phyloP scores from a whole-genome alignment of 2,329 filamentous ascomycete species.

The Colletotrichum abscissum region DNA sequence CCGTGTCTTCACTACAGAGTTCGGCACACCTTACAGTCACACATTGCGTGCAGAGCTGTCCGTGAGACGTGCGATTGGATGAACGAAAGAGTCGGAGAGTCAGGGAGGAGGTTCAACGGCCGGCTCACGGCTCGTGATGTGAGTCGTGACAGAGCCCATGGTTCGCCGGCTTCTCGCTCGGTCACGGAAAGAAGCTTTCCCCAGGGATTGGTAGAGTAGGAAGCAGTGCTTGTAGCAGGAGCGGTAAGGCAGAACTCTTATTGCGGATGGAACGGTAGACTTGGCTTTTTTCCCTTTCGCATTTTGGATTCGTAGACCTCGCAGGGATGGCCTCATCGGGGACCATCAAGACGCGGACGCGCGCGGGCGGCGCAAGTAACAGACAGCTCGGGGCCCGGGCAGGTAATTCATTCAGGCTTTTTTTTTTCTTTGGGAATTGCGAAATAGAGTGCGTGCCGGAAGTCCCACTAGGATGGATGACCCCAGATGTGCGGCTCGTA shows the following conservation, averaged over 20 bases:
- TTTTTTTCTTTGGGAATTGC: neutral
- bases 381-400: neutral
- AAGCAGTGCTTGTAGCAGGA: slow-evolving; percentile 10
- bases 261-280: neutral
- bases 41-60: neutral
- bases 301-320: neutral
- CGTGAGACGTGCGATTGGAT: neutral
- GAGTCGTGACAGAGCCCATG: no score
- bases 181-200: neutral
- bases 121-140: neutral
- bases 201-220: neutral
- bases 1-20: neutral
- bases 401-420: neutral
- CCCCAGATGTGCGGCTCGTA: neutral
- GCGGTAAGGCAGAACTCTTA: slow-evolving; percentile 8
- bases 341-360: neutral
- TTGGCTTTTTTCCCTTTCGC: neutral
- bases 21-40: neutral
- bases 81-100: neutral
- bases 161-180: no score
- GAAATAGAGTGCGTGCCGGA: neutral
- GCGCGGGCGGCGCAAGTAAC: neutral
- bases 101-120: neutral
- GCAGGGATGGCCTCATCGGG: slow-evolving; percentile 4
- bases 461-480: neutral